Evolutionary conservation across 1,284 basidiomycete species (phyloP).

Genomic region (Fistulinella cinereoalba): DNA sequence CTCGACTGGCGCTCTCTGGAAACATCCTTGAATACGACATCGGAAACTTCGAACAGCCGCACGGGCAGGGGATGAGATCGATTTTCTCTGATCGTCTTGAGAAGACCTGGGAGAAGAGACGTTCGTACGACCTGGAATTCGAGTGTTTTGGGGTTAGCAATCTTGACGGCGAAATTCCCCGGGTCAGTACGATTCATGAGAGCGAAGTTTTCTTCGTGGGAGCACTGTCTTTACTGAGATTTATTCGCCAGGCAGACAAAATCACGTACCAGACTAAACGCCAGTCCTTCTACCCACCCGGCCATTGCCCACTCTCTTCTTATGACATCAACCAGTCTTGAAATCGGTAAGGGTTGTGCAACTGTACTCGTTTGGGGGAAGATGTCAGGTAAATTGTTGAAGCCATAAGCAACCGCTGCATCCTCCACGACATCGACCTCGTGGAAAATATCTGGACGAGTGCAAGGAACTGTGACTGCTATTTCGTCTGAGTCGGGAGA

Average conservation of each 20-base stretch:
- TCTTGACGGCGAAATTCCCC: slow-evolving; percentile 78
- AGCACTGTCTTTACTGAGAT: slow-evolving; percentile 60
- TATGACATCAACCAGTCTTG: slow-evolving; percentile 88
- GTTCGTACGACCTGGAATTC: slow-evolving; percentile 99
- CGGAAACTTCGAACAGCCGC: slow-evolving; percentile 91
- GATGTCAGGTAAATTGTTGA: slow-evolving; percentile 91
- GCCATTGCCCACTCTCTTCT: slow-evolving; percentile 90
- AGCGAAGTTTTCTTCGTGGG: slow-evolving; percentile 96
- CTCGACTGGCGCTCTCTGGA: slow-evolving; percentile 78
- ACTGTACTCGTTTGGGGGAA: slow-evolving; percentile 97
- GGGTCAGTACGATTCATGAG: slow-evolving; percentile 88
- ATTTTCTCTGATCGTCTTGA: slow-evolving; percentile 98
- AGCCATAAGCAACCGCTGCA: slow-evolving; percentile 95
- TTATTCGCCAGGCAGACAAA: neutral
- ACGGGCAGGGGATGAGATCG: slow-evolving; percentile 90
- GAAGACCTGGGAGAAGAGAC: slow-evolving; percentile 89
- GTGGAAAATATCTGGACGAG: slow-evolving; percentile 95
- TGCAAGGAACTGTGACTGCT: slow-evolving; percentile 80
- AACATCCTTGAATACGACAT: slow-evolving; percentile 88
- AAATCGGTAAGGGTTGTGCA: slow-evolving; percentile 87
- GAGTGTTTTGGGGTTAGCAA: slow-evolving; percentile 95
- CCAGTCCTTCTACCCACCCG: slow-evolving; percentile 94
- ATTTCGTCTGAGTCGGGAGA: slow-evolving; percentile 58
- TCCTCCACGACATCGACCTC: slow-evolving; percentile 99
- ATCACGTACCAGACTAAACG: slow-evolving; percentile 79